These are phyloP conservation scores for Globisporangium spinosum DNA, from an alignment of 352 stramenopile genomes.

Conservation along the genomic window DNA sequence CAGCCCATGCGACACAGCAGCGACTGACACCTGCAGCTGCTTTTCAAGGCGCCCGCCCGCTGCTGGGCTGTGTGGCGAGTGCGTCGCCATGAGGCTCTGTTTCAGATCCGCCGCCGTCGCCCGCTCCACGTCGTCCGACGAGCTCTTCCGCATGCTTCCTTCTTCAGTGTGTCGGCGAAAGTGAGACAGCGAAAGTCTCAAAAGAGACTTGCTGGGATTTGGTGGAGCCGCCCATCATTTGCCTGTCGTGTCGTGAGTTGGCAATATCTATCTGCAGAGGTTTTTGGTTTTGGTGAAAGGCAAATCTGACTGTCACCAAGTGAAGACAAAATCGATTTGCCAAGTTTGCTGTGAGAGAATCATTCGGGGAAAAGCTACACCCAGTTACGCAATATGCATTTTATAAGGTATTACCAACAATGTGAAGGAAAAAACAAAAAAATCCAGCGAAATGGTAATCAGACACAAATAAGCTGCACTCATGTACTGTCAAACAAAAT, in stretches of 20 bases:
- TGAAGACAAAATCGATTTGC: neutral
- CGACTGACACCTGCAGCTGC: neutral
- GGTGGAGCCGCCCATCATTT: neutral
- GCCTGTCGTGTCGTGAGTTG: no score
- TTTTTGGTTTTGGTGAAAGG: no score
- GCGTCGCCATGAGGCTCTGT: conserved; percentile 18
- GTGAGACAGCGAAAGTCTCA: neutral
- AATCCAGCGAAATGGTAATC: no score
- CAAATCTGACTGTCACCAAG: no score
- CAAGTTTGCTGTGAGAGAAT: neutral
- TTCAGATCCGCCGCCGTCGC: conserved; percentile 11
- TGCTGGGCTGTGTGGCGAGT: neutral
- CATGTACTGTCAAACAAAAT: no score
- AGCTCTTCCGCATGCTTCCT: conserved; percentile 8
- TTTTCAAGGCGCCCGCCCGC: neutral
- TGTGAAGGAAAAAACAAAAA: no score
- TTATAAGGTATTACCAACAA: neutral
- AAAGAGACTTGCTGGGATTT: neutral
- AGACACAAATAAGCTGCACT: no score
- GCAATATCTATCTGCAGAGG: neutral
- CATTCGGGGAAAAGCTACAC: neutral
- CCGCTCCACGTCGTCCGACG: conserved; percentile 1
- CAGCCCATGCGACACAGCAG: neutral
- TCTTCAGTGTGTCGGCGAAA: neutral
- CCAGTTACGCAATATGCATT: neutral